Evolutionary conservation across 2,329 filamentous ascomycete species (phyloP), one percentile per base, ranked within the genome.

Genomic region (Alternaria solani): DNA sequence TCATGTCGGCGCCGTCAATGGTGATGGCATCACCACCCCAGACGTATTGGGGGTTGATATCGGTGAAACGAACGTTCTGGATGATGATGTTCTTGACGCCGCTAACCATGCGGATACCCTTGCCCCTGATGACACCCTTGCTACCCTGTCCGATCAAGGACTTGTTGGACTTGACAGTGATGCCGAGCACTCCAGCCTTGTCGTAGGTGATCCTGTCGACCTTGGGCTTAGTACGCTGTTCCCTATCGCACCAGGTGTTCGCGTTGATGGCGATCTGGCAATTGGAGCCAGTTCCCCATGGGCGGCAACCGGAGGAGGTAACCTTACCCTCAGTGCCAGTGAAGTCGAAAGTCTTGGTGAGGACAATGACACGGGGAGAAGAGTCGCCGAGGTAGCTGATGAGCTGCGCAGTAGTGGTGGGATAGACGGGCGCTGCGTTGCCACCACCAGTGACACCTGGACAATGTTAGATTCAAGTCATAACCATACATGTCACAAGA

Each of bases 251-350:
- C 75, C 87, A 89, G 83, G 85, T 87, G 70, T 81, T 70, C 71
- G 87, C 78, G 79, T 86, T 80, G 74, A 89, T 88, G 64, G 87
- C 85, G 42, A 83, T 67, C 80, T 89, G 87, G 77, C 87, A 87
- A 11, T 73, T 82, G 26, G 84, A 86, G 38, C 85, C 86, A 59
- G 75, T 78, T 14, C 75, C 75, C 66, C 73, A 75, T 25, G 87
- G 87, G 16, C 86, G 83, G 68, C 88, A 89, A 23, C 87, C 87
- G 16, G 80, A 82, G 41, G 75, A 81, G 28, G 80, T 85, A 32
- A 79, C 80, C 4, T 80, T 83, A 39, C 87, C 87, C 73, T 88
- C 86, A 11, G 81, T 82, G 38, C 81, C 82, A 32, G 79, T 83
- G 80, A 87, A 88, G 78, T 87, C 83, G 70, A 84, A 84, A 47